phyloP scores from a whole-genome alignment of 768 basidiomycete genomes.

The Russula sp. region DNA sequence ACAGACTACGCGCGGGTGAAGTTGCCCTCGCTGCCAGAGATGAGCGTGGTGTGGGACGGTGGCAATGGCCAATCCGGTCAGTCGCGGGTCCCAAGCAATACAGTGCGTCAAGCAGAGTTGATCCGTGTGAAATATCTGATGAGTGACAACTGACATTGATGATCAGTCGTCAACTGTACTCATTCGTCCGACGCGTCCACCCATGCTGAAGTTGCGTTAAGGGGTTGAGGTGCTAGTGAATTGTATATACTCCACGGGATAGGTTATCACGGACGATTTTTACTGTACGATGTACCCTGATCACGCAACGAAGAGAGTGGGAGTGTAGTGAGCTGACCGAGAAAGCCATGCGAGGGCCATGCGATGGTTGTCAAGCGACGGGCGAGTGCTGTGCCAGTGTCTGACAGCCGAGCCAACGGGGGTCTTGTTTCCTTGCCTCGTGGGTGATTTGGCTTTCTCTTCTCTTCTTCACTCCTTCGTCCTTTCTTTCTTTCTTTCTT shows the following conservation, averaged over 20 bases:
- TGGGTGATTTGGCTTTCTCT: background rate
- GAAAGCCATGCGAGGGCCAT: background rate
- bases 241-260: background rate
- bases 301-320: background rate
- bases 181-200: background rate
- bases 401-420: background rate
- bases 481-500: background rate
- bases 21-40: background rate
- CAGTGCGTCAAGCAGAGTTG: background rate
- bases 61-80: background rate
- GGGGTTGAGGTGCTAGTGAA: background rate
- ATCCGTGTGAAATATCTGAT: slow-evolving; percentile 2
- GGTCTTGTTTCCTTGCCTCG: background rate
- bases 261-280: background rate
- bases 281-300: background rate
- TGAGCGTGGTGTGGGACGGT: background rate
- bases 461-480: background rate
- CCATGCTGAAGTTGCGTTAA: background rate
- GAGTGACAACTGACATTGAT: background rate
- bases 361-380: slow-evolving; percentile 21
- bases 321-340: background rate
- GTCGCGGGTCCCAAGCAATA: background rate
- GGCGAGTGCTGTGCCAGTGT: background rate
- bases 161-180: background rate
- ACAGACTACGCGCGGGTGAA: background rate